Base-by-base conservation (phyloP, 768 basidiomycete species). In the Xanthoconium purpureum region DNA sequence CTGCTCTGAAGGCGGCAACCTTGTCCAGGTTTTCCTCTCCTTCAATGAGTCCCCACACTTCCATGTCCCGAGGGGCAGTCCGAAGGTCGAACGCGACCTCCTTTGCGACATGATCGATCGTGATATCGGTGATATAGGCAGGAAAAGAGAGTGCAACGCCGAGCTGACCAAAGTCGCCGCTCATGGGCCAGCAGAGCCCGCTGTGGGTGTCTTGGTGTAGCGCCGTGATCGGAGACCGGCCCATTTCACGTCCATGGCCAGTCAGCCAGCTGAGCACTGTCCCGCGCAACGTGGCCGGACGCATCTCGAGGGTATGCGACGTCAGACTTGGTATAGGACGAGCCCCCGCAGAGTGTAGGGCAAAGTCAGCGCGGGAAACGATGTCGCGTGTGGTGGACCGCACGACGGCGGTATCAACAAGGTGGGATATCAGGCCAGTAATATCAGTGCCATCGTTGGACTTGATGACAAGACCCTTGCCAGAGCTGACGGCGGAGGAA, bases 101-200 rank as follows among this genome's bases (percentile, higher is more conserved):
- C 57, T 75, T 78, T 20, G 94, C 78, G 13, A 93, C 84, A 69
- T 99, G 96, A 66, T 98, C 96, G 20, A 91, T 80, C 11, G 92
- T 93, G 49, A 99, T 74, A 61, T 85, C 84, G 15, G 77, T 74
- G 40, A 87, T 76, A 43, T 75, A 70, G 9, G 81, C 77, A n/a
- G 77, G 77, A 6, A 81, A 79, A 3, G 85, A 84, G 30, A 99
- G 83, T 36, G 78, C 77, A 32, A 99, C 85, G 6, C 92, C 96
- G 11, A 98, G 74, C 65, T 91, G 90, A 5, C 95, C 96, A 47
- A 80, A 70, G 17, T 77, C 64, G 0, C 95, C 95, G 6, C 74
- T 75, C 74, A 98, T 93, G 2, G 96, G 91, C 94, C 96, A 99
- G 73, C 96, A 99, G 54, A 87, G 81, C 4, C 97, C 96, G 35